Evolutionary conservation across 768 basidiomycete genomes (phyloP).

Genomic region (Xerocomellus amylosporus): DNA sequence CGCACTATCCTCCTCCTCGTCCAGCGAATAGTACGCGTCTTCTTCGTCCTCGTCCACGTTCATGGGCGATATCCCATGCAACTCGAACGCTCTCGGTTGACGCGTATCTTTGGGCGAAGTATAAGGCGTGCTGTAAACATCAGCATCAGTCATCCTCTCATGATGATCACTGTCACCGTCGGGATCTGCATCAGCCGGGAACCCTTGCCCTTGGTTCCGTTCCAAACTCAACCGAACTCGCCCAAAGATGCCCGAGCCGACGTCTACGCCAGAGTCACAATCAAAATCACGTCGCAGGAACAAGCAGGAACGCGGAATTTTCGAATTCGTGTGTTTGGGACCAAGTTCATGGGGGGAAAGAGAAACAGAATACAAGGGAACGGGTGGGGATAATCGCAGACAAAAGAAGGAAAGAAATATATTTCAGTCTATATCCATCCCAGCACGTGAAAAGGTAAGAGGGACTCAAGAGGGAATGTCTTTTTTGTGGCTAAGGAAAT

Average conservation of each 20-base stretch:
- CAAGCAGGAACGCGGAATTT: conserved; percentile 8
- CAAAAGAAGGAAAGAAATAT: conserved; percentile 46
- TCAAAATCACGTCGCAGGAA: conserved; percentile 10
- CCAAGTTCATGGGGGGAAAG: not conserved
- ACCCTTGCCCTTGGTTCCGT: not conserved
- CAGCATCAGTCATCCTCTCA: conserved; percentile 13
- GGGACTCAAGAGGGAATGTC: conserved; percentile 50
- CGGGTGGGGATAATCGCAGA: conserved; percentile 36
- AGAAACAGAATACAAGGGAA: not conserved
- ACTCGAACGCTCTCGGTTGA: conserved; percentile 6
- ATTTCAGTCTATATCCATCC: conserved; percentile 77
- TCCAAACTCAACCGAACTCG: not conserved
- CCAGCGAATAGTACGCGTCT: conserved; percentile 34
- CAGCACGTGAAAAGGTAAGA: conserved; percentile 44
- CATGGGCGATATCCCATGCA: conserved; percentile 7
- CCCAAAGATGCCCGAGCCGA: not conserved
- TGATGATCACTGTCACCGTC: conserved; percentile 5
- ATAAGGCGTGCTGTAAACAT: conserved; percentile 26
- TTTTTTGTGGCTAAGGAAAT: conserved; percentile 29
- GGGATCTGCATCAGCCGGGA: not conserved
- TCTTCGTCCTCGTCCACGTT: conserved; percentile 32
- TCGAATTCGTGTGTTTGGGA: conserved; percentile 10
- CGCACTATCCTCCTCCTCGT: conserved; percentile 27
- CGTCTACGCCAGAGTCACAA: conserved; percentile 7
- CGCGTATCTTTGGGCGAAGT: conserved; percentile 18